These are phyloP conservation scores for Flaveria bidentis DNA, from an alignment of 129 eudicot genomes.

Conservation along the genomic window DNA sequence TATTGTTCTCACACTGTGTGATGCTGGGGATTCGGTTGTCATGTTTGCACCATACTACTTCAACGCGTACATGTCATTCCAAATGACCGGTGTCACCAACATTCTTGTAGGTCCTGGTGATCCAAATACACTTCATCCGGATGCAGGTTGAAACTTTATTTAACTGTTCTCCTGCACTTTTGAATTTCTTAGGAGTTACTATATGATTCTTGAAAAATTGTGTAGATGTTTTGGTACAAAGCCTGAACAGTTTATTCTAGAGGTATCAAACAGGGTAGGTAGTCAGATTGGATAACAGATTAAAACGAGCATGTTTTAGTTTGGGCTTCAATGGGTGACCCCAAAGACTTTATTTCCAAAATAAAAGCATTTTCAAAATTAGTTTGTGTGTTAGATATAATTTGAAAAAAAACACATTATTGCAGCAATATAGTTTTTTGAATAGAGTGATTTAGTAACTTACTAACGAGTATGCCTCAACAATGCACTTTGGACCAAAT, in stretches of 20 bases:
- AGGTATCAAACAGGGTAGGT: background rate
- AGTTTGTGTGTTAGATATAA: background rate
- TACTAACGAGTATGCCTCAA: background rate
- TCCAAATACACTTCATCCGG: constrained; percentile 86
- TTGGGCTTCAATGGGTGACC: background rate
- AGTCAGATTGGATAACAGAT: background rate
- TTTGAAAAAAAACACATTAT: background rate
- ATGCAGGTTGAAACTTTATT: constrained; percentile 63
- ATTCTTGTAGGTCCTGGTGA: constrained; percentile 97
- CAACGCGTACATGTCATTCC: constrained; percentile 99
- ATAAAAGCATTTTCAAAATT: background rate
- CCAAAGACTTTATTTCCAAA: background rate
- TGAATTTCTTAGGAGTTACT: background rate
- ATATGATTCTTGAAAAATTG: constrained; percentile 3
- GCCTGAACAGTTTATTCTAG: background rate
- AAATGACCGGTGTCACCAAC: constrained; percentile 94
- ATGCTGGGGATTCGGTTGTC: constrained; percentile 96
- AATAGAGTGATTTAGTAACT: background rate
- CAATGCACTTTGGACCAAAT: background rate
- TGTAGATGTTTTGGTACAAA: background rate
- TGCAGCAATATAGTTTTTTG: background rate
- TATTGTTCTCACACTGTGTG: constrained; percentile 88
- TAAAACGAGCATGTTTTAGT: background rate
- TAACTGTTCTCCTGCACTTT: background rate
- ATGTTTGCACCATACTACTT: constrained; percentile 99